Evolutionary conservation across 352 stramenopile species (phyloP), one percentile per base, ranked within the genome.

Genomic region (Phytophthora pluvialis): DNA sequence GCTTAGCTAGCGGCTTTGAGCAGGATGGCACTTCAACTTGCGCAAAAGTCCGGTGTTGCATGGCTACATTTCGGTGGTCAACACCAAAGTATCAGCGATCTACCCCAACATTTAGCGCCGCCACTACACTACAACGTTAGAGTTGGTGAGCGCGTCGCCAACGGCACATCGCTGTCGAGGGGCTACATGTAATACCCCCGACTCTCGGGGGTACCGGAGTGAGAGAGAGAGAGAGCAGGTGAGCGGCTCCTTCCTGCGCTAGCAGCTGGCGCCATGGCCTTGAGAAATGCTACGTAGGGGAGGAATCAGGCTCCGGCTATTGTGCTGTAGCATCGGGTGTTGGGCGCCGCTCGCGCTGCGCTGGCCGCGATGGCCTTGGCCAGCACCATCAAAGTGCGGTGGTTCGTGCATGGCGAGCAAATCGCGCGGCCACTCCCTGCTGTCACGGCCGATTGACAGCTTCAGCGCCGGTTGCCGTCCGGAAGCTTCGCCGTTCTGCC

Each of bases 1-100:
- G 21, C 21, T 21, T 21, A 21, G 21, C 21, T 21, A 21, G 2
- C 21, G n/a, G n/a, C n/a, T n/a, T 21, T 21, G 21, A 21, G 21
- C n/a, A 25, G 5, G 5, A 25, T 45, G 39, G 4, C 6, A 15
- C 39, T 45, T 45, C 39, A 45, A 45, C 16, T 21, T 45, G n/a
- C n/a, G 31, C 31, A 35, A 54, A 35, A 54, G 10, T 53, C 54
- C 40, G 42, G 42, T 62, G 54, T 62, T 62, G 32, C 31, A 63
- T 56, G 55, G 55, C 25, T 63, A 55, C 55, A 40, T 63, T 56
- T 56, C 55, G 55, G 44, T 63, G 35, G 55, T 56, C 55, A 55
- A 36, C 39, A 26, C 12, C 16, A 21, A 3, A 45, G 10, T 44
- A 21, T n/a, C n/a, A n/a, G n/a, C n/a, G n/a, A n/a, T n/a, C n/a